Base-by-base conservation (phyloP, 768 basidiomycete genomes). In the Pleurotus salmoneostramineus region DNA sequence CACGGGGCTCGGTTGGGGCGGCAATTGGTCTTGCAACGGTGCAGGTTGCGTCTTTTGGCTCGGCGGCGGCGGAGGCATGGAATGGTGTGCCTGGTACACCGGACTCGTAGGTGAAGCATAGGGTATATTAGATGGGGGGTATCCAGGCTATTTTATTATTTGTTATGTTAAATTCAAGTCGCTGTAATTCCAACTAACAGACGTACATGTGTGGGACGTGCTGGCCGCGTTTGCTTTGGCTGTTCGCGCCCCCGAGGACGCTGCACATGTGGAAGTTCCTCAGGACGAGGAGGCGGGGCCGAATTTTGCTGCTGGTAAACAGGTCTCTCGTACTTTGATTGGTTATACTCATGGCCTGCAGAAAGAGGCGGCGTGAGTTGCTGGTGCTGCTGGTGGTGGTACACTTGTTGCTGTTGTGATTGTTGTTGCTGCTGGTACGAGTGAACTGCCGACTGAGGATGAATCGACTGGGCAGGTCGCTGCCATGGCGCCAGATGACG, bases 121-220 rank as follows among this genome's bases (percentile, higher is more conserved):
- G 10, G 51, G 8, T 14, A 40, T 15, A 31, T n/a, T 42, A 15
- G 52, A 27, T 1, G 35, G 52, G 21, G 52, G n/a, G 36, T 55
- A 55, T 11, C 37, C 40, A 11, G 52, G 35, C 40, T 55, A 33
- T 43, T 43, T 27, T 3, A 27, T 27, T 27, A 27, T 27, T 27
- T 27, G 3, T 27, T 27, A 27, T 27, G 21, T 27, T 3, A 27
- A 27, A 27, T 1, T 27, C 3, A 27, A 27, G 21, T 27, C 21
- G 21, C 21, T 27, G 21, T 27, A 27, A 27, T 27, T 27, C 21
- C 21, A 27, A 27, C 21, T 47, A 56, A 58, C 43, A 36, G 21
- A 70, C 75, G 74, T 78, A 83, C 82, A 74, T 83, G 80, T 67
- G 76, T 69, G 45, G 75, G 70, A 61, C 81, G 81, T 56, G 68